Evolutionary conservation across 352 stramenopile genomes (phyloP).

Genomic region (Pythium oligandrum): DNA sequence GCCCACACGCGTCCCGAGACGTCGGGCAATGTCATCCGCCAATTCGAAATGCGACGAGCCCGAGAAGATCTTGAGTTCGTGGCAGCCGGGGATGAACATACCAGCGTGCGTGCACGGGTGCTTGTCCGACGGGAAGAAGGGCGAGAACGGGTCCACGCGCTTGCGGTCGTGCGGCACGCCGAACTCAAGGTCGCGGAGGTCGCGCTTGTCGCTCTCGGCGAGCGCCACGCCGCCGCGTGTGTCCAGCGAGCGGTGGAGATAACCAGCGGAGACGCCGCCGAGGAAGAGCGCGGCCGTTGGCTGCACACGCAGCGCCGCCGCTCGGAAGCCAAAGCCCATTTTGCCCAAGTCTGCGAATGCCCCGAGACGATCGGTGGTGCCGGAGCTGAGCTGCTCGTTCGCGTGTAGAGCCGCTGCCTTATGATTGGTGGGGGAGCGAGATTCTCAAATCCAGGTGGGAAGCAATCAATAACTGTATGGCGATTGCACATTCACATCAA

Average conservation of each 20-base stretch:
- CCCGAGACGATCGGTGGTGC: constrained; percentile 3
- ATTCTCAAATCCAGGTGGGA: constrained; percentile 20
- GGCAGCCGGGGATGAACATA: constrained; percentile 90
- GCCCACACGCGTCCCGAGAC: constrained; percentile 82
- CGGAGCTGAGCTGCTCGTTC: neutral
- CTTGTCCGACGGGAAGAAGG: constrained; percentile 88
- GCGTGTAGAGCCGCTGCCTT: constrained; percentile 6
- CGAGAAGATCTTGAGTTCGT: constrained; percentile 92
- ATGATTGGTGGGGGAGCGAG: constrained; percentile 10
- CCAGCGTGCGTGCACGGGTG: constrained; percentile 87
- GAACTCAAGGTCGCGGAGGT: constrained; percentile 83
- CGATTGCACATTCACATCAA: no score
- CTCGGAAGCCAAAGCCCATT: constrained; percentile 68
- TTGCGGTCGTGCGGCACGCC: constrained; percentile 83
- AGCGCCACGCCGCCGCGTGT: constrained; percentile 16
- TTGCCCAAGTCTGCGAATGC: neutral
- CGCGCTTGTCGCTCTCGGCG: constrained; percentile 58
- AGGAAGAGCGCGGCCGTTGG: constrained; percentile 47
- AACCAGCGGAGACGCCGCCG: constrained; percentile 39
- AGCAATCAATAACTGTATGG: neutral
- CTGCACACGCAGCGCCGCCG: constrained; percentile 36
- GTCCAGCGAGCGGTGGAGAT: constrained; percentile 33
- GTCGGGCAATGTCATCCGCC: constrained; percentile 85
- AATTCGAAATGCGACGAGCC: constrained; percentile 89
- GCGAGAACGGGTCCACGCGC: constrained; percentile 84